A percentile compares a stretch with the other conserved stretches of the same genome.
These are phyloP conservation scores for Aspergillus bertholletiae DNA, from an alignment of 495 filamentous ascomycete genomes.

Conservation along the genomic window DNA sequence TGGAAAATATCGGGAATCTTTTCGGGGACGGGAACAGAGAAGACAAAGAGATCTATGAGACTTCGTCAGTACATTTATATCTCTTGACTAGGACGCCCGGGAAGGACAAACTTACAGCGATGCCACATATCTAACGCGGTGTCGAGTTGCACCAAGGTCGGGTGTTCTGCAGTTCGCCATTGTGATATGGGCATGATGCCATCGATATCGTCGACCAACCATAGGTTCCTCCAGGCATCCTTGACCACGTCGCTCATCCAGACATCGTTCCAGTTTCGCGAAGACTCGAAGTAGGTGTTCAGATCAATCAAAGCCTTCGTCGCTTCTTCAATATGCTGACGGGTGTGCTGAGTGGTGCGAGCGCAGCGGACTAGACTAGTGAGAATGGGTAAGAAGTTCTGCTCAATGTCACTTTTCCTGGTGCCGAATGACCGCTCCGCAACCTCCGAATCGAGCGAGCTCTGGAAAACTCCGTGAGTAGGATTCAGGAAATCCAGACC, in stretches of 20 bases:
- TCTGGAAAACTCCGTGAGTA: conserved; percentile 59
- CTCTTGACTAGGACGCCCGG: conserved; percentile 54
- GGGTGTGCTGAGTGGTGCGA: conserved; percentile 47
- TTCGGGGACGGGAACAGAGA: conserved; percentile 61
- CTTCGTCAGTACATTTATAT: conserved; percentile 50
- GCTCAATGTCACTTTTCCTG: conserved; percentile 51
- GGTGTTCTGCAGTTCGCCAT: conserved; percentile 55
- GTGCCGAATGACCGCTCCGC: conserved; percentile 48
- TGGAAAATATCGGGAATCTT: conserved; percentile 62
- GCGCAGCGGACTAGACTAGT: conserved; percentile 56
- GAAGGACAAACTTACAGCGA: conserved; percentile 32
- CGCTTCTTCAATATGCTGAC: conserved; percentile 49
- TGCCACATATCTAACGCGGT: conserved; percentile 58
- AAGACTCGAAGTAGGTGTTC: conserved; percentile 58
- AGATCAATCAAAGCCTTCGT: conserved; percentile 57
- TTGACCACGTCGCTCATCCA: conserved; percentile 61
- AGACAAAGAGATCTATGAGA: conserved; percentile 65
- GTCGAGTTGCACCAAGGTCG: conserved; percentile 54
- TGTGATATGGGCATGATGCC: conserved; percentile 48
- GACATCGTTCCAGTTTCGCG: conserved; percentile 59
- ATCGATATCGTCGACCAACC: conserved; percentile 54
- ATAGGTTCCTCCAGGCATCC: conserved; percentile 56
- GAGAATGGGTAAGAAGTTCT: conserved; percentile 61
- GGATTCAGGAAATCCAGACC: conserved; percentile 61
- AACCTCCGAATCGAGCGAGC: conserved; percentile 58